phyloP scores from a whole-genome alignment of 2,329 filamentous ascomycete species.

The Cladosporium sp. region DNA sequence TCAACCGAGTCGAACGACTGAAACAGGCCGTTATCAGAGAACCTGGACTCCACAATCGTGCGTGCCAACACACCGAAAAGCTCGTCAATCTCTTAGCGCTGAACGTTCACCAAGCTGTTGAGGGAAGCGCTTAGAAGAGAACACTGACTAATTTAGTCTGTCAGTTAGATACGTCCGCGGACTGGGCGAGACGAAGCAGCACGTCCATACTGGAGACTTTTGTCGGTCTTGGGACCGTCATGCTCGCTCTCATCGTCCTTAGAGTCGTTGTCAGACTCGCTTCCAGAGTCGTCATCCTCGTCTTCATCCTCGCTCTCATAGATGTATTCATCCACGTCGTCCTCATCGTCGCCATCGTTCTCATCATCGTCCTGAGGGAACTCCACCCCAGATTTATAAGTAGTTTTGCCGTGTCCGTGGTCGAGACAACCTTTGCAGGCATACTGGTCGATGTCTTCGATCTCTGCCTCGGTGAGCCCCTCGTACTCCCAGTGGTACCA shows the following conservation, averaged over 20 bases:
- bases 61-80: background rate
- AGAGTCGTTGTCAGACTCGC: background rate
- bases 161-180: background rate
- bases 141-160: background rate
- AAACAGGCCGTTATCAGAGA: background rate
- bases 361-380: background rate
- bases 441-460: background rate
- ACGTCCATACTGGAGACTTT: background rate
- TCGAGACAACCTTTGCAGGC: background rate
- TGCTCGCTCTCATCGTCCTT: background rate
- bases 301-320: background rate
- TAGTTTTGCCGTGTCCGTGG: background rate
- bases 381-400: background rate
- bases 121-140: background rate
- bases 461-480: background rate
- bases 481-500: background rate
- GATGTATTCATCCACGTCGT: background rate
- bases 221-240: background rate
- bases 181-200: background rate
- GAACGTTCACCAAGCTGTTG: background rate
- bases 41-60: background rate
- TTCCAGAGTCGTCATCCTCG: background rate
- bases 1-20: background rate
- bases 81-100: background rate
- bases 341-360: background rate